phyloP scores from a whole-genome alignment of 2,329 filamentous ascomycete species.

The Sporothrix inflata region DNA sequence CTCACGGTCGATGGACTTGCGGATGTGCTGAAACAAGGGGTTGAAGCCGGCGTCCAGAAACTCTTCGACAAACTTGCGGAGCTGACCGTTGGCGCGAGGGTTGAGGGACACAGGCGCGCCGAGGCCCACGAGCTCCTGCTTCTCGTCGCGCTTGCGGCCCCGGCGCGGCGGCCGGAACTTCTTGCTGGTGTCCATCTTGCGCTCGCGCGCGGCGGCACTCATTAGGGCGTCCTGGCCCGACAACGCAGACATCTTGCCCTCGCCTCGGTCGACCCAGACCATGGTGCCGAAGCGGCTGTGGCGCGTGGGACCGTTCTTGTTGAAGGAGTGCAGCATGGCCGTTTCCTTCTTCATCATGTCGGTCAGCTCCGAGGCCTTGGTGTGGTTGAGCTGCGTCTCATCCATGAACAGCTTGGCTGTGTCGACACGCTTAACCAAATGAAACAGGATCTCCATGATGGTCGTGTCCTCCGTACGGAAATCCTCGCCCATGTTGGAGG shows the following conservation, averaged over 20 bases:
- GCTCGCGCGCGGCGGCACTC: slow-evolving; percentile 70
- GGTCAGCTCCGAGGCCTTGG: slow-evolving; percentile 73
- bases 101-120: slow-evolving; percentile 73
- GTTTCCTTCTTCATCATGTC: slow-evolving; percentile 79
- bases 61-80: slow-evolving; percentile 84
- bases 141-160: slow-evolving; percentile 62
- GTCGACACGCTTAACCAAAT: slow-evolving; percentile 88
- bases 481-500: slow-evolving; percentile 91
- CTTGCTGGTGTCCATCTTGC: slow-evolving; percentile 90
- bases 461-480: slow-evolving; percentile 87
- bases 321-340: slow-evolving; percentile 76
- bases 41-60: slow-evolving; percentile 97
- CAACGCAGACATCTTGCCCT: slow-evolving; percentile 81
- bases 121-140: slow-evolving; percentile 64
- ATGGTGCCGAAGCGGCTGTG: slow-evolving; percentile 97
- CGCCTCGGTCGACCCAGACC: slow-evolving; percentile 91
- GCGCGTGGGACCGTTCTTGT: slow-evolving; percentile 76
- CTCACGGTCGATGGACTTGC: slow-evolving; percentile 89
- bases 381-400: slow-evolving; percentile 69
- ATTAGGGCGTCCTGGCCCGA: slow-evolving; percentile 85
- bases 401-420: slow-evolving; percentile 83
- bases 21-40: slow-evolving; percentile 79
- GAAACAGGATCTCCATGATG: slow-evolving; percentile 90
- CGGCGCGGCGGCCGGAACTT: slow-evolving; percentile 82
- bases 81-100: slow-evolving; percentile 70